Base-by-base conservation (phyloP, 1,139 yeast species). In the Nakaseomyces kungkrabaensis region DNA sequence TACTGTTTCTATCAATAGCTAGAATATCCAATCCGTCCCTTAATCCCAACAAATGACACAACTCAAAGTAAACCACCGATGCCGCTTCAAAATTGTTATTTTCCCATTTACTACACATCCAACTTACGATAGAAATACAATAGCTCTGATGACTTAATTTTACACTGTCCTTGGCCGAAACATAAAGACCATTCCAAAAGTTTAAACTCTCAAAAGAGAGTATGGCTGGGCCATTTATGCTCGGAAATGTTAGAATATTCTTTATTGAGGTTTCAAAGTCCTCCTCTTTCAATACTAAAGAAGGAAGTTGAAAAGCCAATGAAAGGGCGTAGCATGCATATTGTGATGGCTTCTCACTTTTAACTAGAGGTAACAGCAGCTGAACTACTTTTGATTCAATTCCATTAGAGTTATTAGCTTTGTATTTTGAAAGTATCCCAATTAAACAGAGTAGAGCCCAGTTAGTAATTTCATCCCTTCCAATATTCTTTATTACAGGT, bases 301-400 rank as follows among this genome's bases (percentile, higher is more conserved):
- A 7, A 11, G 42, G 42, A 9, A 25, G 13, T 6, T 24, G 29
- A 9, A 38, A n/a, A 7, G 24, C 5, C 5, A 38, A 11, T 24
- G 42, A 24, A 25, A 38, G 42, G 4, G 31, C 27, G 4, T 11
- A 38, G 11, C 42, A 38, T 24, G 31, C 27, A 38, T 10, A 25
- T 5, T 31, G 42, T 9, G 42, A 38, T 5, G 59, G 24, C 69
- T 5, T 10, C 8, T 25, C 11, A 7, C 6, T 67, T 48, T 74
- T 79, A 22, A 80, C 50, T 50, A 72, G 63, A n/a, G 75, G 77
- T 10, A 81, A 56, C n/a, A 75, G 62, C 32, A 75, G 60, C 50
- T 74, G 74, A 11, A 78, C 54, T 2, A 69, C 34, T 26, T 61
- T 65, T 13, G 59, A 56, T 1, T 65, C 44, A 13, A 54, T 53